These are phyloP conservation scores for Arabidopsis hybrid DNA, from an alignment of 441 rosid genomes.

Conservation along the genomic window DNA sequence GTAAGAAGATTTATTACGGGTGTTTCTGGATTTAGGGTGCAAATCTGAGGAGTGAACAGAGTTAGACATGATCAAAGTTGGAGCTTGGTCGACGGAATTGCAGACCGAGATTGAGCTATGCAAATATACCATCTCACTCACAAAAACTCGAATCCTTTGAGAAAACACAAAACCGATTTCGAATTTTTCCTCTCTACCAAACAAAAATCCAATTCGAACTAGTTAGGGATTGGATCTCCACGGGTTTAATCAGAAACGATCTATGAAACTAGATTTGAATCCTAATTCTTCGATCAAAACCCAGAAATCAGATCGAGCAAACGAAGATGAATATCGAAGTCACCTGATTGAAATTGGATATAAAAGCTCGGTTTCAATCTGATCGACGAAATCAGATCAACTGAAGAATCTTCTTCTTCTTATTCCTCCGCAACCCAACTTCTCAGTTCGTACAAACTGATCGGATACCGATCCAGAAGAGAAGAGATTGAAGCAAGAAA, in stretches of 20 bases:
- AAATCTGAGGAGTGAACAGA: slow-evolving; percentile 33
- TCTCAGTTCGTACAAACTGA: slow-evolving; percentile 3
- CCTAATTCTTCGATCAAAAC: slow-evolving; percentile 20
- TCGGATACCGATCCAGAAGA: slow-evolving; percentile 23
- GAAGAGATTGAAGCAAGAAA: slow-evolving; percentile 6
- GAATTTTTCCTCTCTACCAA: neutral
- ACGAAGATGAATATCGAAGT: neutral
- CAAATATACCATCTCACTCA: slow-evolving; percentile 53
- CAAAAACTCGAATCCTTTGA: slow-evolving; percentile 50
- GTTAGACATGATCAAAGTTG: slow-evolving; percentile 46
- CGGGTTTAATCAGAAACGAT: neutral
- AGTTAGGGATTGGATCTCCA: slow-evolving; percentile 13
- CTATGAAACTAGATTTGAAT: neutral
- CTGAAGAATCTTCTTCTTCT: neutral
- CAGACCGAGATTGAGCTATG: slow-evolving; percentile 57
- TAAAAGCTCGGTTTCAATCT: neutral
- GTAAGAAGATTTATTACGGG: slow-evolving; percentile 40
- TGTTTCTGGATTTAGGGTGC: slow-evolving; percentile 39
- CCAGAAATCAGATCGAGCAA: slow-evolving; percentile 20
- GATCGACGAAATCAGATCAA: slow-evolving; percentile 16
- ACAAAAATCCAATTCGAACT: slow-evolving; percentile 8
- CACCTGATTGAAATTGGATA: slow-evolving; percentile 7
- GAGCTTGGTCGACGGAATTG: slow-evolving; percentile 56
- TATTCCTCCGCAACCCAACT: neutral
- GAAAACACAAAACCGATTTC: neutral